These are phyloP conservation scores for Styphnolobium japonicum DNA, from an alignment of 306 rosid species.

Conservation along the genomic window DNA sequence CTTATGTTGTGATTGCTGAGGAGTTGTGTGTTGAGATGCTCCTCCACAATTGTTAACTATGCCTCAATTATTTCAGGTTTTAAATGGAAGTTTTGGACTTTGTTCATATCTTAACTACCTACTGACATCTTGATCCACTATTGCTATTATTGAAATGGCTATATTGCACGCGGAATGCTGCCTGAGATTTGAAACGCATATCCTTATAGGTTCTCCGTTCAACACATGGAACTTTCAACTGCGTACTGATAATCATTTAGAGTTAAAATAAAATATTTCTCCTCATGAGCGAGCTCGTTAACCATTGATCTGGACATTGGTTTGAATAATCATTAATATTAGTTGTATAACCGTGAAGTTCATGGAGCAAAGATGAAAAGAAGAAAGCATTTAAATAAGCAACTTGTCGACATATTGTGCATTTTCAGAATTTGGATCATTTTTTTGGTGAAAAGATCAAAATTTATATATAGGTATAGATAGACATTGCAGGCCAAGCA, in stretches of 20 bases:
- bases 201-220: background rate
- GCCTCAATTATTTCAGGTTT: slow-evolving; percentile 17
- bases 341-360: background rate
- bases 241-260: no score
- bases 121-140: background rate
- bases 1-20: slow-evolving; percentile 37
- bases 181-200: background rate
- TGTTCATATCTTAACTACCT: background rate
- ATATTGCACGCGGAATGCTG: no score
- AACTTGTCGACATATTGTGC: background rate
- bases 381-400: background rate
- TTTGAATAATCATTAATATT: background rate
- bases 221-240: no score
- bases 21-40: slow-evolving; percentile 61
- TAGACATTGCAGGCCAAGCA: background rate
- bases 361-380: background rate
- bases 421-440: background rate
- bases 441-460: no score
- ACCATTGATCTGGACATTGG: background rate
- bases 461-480: background rate
- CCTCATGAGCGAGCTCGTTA: background rate
- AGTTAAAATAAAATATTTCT: no score
- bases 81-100: slow-evolving; percentile 21
- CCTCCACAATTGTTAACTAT: slow-evolving; percentile 32
- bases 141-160: background rate